These are phyloP conservation scores for Spergularia marina DNA, from an alignment of 148 eudicot species.

Conservation along the genomic window DNA sequence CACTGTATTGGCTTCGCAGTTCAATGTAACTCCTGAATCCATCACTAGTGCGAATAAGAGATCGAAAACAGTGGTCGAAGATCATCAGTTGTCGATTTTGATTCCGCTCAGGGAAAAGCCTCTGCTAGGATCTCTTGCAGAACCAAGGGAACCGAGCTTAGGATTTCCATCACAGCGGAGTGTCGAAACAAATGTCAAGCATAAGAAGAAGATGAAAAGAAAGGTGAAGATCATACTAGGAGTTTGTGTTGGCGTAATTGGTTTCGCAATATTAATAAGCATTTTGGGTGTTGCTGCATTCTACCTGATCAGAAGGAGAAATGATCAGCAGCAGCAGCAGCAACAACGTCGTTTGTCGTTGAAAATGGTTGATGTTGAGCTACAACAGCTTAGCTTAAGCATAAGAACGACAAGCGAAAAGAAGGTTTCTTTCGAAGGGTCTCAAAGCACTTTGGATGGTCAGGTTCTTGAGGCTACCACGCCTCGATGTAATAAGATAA, in stretches of 20 bases:
- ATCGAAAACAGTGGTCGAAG: conserved; percentile 14
- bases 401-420: conserved; percentile 70
- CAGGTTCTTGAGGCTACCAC: conserved; percentile 36
- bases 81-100: conserved; percentile 35
- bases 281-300: conserved; percentile 38
- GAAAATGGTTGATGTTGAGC: conserved; percentile 51
- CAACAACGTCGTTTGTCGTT: conserved; percentile 2
- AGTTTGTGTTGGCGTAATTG: conserved; percentile 29
- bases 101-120: conserved; percentile 50
- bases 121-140: conserved; percentile 29
- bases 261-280: conserved; percentile 26
- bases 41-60: conserved; percentile 35
- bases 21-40: conserved; percentile 38
- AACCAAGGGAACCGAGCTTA: conserved; percentile 35
- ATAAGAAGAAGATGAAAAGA: conserved; percentile 31
- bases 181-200: conserved; percentile 13
- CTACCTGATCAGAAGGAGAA: conserved; percentile 32
- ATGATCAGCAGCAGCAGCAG: conserved; percentile 4
- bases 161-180: conserved; percentile 17
- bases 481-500: conserved; percentile 31
- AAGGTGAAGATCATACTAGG: conserved; percentile 34
- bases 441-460: conserved; percentile 54
- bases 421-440: conserved; percentile 72
- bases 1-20: conserved; percentile 34
- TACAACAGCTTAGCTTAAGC: conserved; percentile 61